Evolutionary conservation across 2,329 filamentous ascomycete species (phyloP).

Genomic region (Knufia petricola): DNA sequence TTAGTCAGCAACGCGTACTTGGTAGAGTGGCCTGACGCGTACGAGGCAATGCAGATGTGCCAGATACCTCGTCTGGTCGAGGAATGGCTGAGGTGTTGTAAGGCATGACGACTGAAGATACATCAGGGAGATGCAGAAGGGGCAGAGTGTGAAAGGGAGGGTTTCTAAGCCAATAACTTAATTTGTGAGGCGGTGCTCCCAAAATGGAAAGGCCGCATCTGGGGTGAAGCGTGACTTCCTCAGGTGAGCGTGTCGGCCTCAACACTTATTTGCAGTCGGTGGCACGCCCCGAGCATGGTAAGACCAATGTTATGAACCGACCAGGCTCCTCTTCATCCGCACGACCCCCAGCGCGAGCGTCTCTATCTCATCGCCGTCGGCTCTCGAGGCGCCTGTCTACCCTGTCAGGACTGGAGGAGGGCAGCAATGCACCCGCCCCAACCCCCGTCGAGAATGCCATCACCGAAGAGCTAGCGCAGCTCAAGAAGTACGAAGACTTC

Average conservation of each 20-base stretch:
- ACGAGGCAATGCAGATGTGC: constrained; percentile 78
- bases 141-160: too few relatives aligned
- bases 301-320: constrained; percentile 39
- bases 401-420: constrained; percentile 53
- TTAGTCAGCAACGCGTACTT: constrained; percentile 14
- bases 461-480: constrained; percentile 91
- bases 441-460: constrained; percentile 58
- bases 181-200: constrained; percentile 13
- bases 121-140: too few relatives aligned
- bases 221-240: neutral
- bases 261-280: neutral
- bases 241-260: too few relatives aligned
- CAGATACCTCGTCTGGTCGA: constrained; percentile 70
- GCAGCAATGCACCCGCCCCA: constrained; percentile 44
- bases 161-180: too few relatives aligned
- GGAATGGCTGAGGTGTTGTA: constrained; percentile 81
- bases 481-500: constrained; percentile 98
- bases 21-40: constrained; percentile 29
- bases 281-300: neutral
- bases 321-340: constrained; percentile 42
- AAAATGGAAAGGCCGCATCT: constrained; percentile 17
- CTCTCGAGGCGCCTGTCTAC: constrained; percentile 58
- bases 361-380: constrained; percentile 35
- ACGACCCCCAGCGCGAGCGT: constrained; percentile 41
- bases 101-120: too few relatives aligned